These are phyloP conservation scores for Microdochium trichocladiopsis DNA, from an alignment of 2,329 filamentous ascomycete genomes.

Conservation along the genomic window DNA sequence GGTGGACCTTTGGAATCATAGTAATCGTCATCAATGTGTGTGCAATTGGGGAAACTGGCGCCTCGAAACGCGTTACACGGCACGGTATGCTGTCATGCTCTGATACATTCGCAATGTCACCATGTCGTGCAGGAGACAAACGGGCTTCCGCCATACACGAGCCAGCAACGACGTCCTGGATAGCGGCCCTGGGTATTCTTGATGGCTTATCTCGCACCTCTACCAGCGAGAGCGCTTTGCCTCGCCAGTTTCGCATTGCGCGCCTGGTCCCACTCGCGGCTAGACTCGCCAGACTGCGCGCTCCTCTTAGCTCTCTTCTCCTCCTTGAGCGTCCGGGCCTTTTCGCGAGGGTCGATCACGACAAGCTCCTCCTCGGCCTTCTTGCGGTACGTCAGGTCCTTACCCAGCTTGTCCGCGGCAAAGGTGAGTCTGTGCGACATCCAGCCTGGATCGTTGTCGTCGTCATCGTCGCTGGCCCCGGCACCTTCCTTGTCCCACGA, in stretches of 20 bases:
- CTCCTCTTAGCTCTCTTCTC: constrained; percentile 55
- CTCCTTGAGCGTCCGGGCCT: constrained; percentile 64
- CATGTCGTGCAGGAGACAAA: too few relatives aligned
- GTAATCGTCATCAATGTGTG: too few relatives aligned
- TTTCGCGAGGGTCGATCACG: constrained; percentile 87
- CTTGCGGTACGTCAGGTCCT: constrained; percentile 83
- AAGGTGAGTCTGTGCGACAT: constrained; percentile 82
- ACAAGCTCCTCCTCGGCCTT: constrained; percentile 88
- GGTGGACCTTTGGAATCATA: too few relatives aligned
- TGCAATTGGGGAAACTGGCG: too few relatives aligned
- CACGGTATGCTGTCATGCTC: too few relatives aligned
- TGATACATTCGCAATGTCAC: too few relatives aligned
- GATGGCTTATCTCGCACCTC: constrained; percentile 49
- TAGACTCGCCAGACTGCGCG: constrained; percentile 37
- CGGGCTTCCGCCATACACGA: constrained; percentile 1
- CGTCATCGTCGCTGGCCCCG: constrained; percentile 44
- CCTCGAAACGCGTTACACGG: too few relatives aligned
- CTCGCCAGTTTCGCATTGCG: constrained; percentile 50
- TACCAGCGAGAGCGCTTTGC: constrained; percentile 44
- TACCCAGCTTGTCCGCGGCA: constrained; percentile 82
- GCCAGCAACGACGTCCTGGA: too few relatives aligned
- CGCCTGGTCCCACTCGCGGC: constrained; percentile 53
- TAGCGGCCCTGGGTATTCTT: too few relatives aligned
- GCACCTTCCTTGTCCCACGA: constrained; percentile 65
- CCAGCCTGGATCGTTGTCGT: constrained; percentile 65